Base-by-base conservation (phyloP, 805 yeast species). In the Candida sphagnicola region DNA sequence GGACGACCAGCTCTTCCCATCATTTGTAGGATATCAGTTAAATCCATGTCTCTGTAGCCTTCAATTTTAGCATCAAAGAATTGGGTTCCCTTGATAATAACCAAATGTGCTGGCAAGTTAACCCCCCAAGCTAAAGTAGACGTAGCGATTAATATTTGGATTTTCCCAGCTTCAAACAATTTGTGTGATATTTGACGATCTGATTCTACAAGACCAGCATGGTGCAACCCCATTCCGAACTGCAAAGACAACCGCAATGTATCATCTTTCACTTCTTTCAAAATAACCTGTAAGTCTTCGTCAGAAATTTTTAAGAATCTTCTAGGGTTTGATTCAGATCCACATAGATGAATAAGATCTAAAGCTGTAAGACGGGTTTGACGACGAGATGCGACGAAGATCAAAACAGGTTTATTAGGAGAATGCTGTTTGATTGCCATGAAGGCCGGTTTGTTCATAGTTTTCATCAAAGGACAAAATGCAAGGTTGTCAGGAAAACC, bases 391-490 rank as follows among this genome's bases (percentile, higher is more conserved):
- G 93, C 88, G 26, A 85, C 95, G 51, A 85, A 85, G n/a, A 85
- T 80, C 48, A 85, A 69, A 8, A 83, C 91, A 0, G 96, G 95
- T 55, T 89, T 81, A 14, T 66, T 67, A 2, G 96, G 95, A 0
- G 96, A 85, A 56, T 90, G 96, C 46, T 86, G 88, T 54, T 88
- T 86, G 46, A 89, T 89, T 0, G 96, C 95, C 82, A 83, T 77
- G 53, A 85, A 89, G 0, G 95, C 91, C 1, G 97, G 96, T 51
- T 74, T 88, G 70, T 81, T 88, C 93, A 78, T 86, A 16, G 80
- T 85, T 66, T 80, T 86, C 96, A 85, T 85, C 52, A 86, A 66
- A 1, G 91, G 88, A 50, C 89, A 80, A 53, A 85, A 85, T 1
- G 88, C 89, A 44, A 82, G 69, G 45, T 83, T 82, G 46, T 85